Evolutionary conservation across 177 flowering plant species (phyloP).

Genomic region (Vitis hybrid): DNA sequence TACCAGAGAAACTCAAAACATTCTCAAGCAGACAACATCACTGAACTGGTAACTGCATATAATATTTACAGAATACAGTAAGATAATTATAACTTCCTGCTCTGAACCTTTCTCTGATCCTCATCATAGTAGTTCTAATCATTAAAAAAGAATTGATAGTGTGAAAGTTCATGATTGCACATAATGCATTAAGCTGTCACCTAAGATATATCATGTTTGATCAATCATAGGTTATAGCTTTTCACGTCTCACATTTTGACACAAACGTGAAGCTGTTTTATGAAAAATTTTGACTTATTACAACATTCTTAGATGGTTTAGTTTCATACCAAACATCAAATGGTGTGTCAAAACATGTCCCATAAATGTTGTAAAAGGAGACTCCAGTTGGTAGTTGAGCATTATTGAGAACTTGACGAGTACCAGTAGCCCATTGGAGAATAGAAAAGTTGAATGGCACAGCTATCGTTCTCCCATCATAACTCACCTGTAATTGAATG

Average conservation of each 20-base stretch:
- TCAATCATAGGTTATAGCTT: too few species aligned
- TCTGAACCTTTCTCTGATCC: too few species aligned
- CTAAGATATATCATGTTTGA: too few species aligned
- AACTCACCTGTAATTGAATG: constrained; percentile 45
- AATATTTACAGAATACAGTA: too few species aligned
- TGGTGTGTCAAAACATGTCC: constrained; percentile 78
- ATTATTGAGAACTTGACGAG: constrained; percentile 59
- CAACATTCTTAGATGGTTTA: not conserved
- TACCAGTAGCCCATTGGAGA: constrained; percentile 69
- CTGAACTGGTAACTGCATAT: not conserved
- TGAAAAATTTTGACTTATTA: too few species aligned
- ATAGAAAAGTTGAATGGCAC: constrained; percentile 75
- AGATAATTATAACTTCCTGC: too few species aligned
- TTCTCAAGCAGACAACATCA: constrained; percentile 3
- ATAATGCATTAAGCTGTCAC: too few species aligned
- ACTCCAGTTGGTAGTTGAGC: constrained; percentile 72
- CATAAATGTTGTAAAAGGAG: constrained; percentile 78
- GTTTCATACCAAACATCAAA: constrained; percentile 79
- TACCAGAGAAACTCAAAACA: not conserved
- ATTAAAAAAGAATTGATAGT: too few species aligned
- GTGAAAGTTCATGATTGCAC: too few species aligned
- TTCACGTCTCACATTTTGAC: too few species aligned
- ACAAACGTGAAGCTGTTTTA: too few species aligned
- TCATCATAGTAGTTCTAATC: too few species aligned
- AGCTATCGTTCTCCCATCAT: constrained; percentile 54